Base-by-base conservation (phyloP, 441 rosid species). In the Francoa sonchifolia region DNA sequence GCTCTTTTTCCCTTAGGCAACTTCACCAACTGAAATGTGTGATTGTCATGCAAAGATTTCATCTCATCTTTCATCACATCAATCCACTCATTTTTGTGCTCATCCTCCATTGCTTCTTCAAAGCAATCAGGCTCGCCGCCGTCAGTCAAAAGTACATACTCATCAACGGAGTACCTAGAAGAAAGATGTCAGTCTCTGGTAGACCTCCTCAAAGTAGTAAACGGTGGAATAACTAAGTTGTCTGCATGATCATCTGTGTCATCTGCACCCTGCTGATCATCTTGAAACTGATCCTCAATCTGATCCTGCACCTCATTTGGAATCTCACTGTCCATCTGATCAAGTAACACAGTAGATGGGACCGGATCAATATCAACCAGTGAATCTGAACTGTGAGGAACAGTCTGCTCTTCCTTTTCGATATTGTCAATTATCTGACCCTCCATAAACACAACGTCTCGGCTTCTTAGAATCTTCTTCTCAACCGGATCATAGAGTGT, bases 41-140 rank as follows among this genome's bases (percentile, higher is more conserved):
- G 21, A 8, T 37, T 37, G 10, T 37, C 41, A 16, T 37, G 41
- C 11, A 38, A 38, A 1, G 27, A 38, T 8, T 18, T 38, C 42
- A 38, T 38, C 25, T 18, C 25, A 10, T 19, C 42, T 19, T 38
- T 6, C 27, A 38, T 38, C 13, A 1, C 42, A 1, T 38, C 12
- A 5, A 38, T 3, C 3, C 26, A 38, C 14, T 38, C 26, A 2
- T 18, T 19, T 4, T 38, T 19, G 2, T 32, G 1, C 14, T 6
- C 26, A 19, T 19, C 11, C n/a, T 38, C 26, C 9, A 38, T 19
- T 5, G 26, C 26, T 19, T 38, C 13, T 9, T 38, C 14, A 38
- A 8, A 38, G 22, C 5, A 5, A 9, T 38, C 3, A 4, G 12
- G 27, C 8, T 18, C 42, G 18, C 13, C 25, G 13, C 12, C 12